Base-by-base conservation (phyloP, 2,329 filamentous ascomycete genomes). In the Sporothrix curviconia region DNA sequence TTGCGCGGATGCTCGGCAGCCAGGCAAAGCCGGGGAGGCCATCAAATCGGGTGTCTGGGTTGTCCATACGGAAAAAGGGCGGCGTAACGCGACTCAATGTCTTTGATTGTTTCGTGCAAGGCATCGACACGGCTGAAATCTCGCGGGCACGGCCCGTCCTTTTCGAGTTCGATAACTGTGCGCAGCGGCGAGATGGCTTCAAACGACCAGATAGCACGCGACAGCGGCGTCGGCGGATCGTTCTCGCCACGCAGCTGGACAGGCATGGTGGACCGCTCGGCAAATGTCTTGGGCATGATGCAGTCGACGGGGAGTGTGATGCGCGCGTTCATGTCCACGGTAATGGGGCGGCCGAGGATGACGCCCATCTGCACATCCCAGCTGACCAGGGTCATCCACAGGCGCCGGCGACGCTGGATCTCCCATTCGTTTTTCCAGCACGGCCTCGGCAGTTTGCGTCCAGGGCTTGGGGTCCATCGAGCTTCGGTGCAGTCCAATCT, bases 11-110 rank as follows among this genome's bases (percentile, higher is more conserved):
- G 52, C 70, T 65, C 11, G 71, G 71, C 37, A 85, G 65, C 81
- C 82, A 84, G 55, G 71, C 68, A 59, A 76, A 77, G n/a, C 77
- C 75, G 0, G 78, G 75, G n/a, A 76, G 66, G 15, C 72, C 63
- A 59, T 85, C 83, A 68, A 78, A 85, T 2, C 74, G 73, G 9
- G 74, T 81, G 63, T 86, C 81, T 0, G 82, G 78, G 59, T 82
- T 79, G 15, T 78, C 71, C 15, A 78, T 66, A 9, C 82, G 75
- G 62, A 85, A 81, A 7, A 70, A 74, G 0, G 80, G 68, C 0
- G 83, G 83, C 25, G 75, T 79, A 11, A n/a, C 70, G 69, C 3
- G 75, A 71, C 37, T 78, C 73, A 8, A 82, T 68, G 1, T 76
- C 72, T 7, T 77, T 61, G 37, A 84, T 76, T 40, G 73, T 70